These are phyloP conservation scores for Hypoxylon sp. DNA, from an alignment of 2,329 filamentous ascomycete species.

Conservation along the genomic window DNA sequence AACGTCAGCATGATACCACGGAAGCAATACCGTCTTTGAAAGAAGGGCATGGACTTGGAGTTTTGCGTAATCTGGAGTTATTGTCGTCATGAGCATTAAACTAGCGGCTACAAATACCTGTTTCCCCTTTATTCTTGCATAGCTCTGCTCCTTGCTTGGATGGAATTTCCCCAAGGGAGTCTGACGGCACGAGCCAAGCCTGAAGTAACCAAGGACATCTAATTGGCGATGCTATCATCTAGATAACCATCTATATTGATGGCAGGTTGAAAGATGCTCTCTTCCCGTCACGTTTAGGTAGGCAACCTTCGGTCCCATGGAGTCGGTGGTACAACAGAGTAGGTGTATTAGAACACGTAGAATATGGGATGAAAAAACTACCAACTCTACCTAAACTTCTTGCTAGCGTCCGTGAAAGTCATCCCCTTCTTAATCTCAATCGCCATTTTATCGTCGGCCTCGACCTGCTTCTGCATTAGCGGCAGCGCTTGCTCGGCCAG, in stretches of 20 bases:
- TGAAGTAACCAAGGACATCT: too few relatives aligned
- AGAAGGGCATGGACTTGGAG: constrained; percentile 36
- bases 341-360: neutral
- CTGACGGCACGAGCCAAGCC: too few relatives aligned
- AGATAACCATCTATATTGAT: neutral
- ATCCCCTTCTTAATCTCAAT: constrained; percentile 59
- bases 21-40: constrained; percentile 30
- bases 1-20: constrained; percentile 41
- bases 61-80: constrained; percentile 22
- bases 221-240: too few relatives aligned
- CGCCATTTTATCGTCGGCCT: constrained; percentile 61
- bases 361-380: too few relatives aligned
- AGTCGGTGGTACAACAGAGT: neutral
- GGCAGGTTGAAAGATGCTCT: neutral
- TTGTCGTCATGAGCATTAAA: constrained; percentile 1
- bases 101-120: constrained; percentile 5
- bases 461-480: constrained; percentile 60
- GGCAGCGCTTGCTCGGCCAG: constrained; percentile 59
- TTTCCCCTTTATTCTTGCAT: neutral
- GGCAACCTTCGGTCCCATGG: neutral
- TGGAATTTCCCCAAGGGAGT: neutral
- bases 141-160: neutral
- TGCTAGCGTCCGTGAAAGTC: constrained; percentile 62
- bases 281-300: neutral
- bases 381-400: constrained; percentile 55